A percentile compares a stretch with the other conserved stretches of the same genome.
These are phyloP conservation scores for Mycogone perniciosa DNA, from an alignment of 2,329 filamentous ascomycete species.

Conservation along the genomic window DNA sequence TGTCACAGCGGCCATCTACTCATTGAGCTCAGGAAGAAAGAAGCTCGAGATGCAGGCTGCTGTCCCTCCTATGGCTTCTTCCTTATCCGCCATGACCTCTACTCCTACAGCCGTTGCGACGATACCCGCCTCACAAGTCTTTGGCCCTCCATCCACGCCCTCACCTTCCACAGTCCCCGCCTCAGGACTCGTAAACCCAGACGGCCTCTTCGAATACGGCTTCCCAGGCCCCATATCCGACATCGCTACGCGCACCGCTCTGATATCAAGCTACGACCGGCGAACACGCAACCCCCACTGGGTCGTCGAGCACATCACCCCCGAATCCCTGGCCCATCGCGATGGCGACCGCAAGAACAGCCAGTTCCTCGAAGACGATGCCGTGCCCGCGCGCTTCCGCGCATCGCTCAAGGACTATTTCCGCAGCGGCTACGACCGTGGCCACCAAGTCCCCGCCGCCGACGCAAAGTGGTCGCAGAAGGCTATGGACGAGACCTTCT, in stretches of 20 bases:
- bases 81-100: constrained; percentile 23
- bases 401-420: constrained; percentile 90
- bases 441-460: constrained; percentile 93
- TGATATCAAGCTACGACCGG: constrained; percentile 86
- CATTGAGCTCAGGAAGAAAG: constrained; percentile 44
- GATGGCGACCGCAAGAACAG: constrained; percentile 81
- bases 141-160: constrained; percentile 28
- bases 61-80: constrained; percentile 26
- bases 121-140: constrained; percentile 54
- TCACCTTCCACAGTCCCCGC: constrained; percentile 23
- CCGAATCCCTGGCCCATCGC: constrained; percentile 66
- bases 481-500: constrained; percentile 94
- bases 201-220: constrained; percentile 75
- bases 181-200: constrained; percentile 58
- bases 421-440: constrained; percentile 89
- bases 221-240: constrained; percentile 90
- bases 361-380: constrained; percentile 72
- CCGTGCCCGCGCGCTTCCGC: constrained; percentile 79
- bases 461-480: constrained; percentile 93
- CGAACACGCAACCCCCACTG: constrained; percentile 86
- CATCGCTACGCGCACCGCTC: constrained; percentile 65
- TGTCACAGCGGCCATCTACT: constrained; percentile 62
- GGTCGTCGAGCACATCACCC: constrained; percentile 95
- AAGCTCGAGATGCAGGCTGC: constrained; percentile 31
- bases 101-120: constrained; percentile 24